Base-by-base conservation (phyloP, 2,329 filamentous ascomycete genomes). In the Cryoendolithus antarcticus region DNA sequence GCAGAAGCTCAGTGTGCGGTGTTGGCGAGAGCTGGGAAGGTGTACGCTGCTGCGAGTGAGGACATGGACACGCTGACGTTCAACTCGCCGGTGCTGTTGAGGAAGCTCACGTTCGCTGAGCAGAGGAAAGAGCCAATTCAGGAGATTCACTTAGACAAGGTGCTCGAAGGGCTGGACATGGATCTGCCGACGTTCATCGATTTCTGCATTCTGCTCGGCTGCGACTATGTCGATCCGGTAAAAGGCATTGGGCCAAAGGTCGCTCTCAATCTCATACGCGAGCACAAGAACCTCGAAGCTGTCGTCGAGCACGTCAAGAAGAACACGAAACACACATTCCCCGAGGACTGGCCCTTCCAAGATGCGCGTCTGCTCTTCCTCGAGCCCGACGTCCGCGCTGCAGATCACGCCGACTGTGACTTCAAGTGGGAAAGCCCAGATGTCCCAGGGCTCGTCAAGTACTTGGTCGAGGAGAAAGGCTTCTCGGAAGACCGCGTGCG, bases 11-110 rank as follows among this genome's bases (percentile, higher is more conserved):
- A 98, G 60, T 98, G 91, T 60, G 91, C 91, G 3, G 82, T 80
- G 31, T 70, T 98, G 45, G 91, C 91, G 1, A 72, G 82, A 44
- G 88, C 84, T 4, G 89, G 86, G 30, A 96, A 96, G 65, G 91
- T 98, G 38, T 98, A 93, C 59, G 91, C 88, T 3, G 91, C 91
- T 12, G 91, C 91, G 2, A 93, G 84, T 48, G 91, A 98, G 64
- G 91, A 98, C 64, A 98, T 98, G 91, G 91, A 98, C 58, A 98
- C 91, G 0, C 68, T 98, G 40, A 96, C 89, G 55, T 98, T 98
- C 62, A 79, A 95, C 54, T 74, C 88, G 37, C 91, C 91, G 0
- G 88, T 98, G 43, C 67, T 98, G 35, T 67, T 98, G 47, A 75
- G 91, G 36, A 88, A 98, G 63, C 73, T 98, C 47, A 98, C 91